Base-by-base conservation (phyloP, 1,139 yeast species). In the Zygoascus hellenicus region DNA sequence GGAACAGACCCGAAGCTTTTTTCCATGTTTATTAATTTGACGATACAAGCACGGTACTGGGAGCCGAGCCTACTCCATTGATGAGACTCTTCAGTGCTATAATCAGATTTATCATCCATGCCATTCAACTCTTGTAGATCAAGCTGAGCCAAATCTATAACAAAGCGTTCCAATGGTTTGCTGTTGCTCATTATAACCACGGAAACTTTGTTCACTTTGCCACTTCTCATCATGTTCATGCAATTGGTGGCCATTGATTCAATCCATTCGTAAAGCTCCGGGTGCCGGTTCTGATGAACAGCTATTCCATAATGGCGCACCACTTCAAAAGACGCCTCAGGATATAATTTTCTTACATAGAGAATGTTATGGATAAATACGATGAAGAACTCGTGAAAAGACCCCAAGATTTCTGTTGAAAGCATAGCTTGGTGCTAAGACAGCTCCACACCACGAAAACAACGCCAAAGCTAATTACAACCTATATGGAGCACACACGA, bases 261-360 rank as follows among this genome's bases (percentile, higher is more conserved):
- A 15, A 66, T 58, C 68, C 70, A 71, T 13, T 58, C 58, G 39
- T 57, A 51, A 13, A 71, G 66, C 6, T 59, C 64, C 0, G 72
- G 71, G 42, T 70, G 72, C 29, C 69, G 57, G 48, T 57, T 57
- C 45, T 65, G 66, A 39, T 59, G 58, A 26, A 65, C 63, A 1
- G 68, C 68, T 9, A 59, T 53, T 29, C 61, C 64, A 46, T 65
- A 67, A 47, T 58, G 61, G 22, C 69, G 56, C 9, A 63, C 67
- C 10, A 54, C 53, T 10, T 52, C 48, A 47, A 69, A 70, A 9
- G 70, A 55, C 9, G 52, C 57, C 10, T 38, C 47, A 2, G 71
- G 72, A 47, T 70, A 70, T 2, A 70, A 58, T 4, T 52, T 49
- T 16, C 68, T 58, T 13, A 56, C 52, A 48, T 65, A 66, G 13